Conservation (phyloP, 2,329 filamentous ascomycete genomes). For the Pseudogymnoascus sp. region DNA sequence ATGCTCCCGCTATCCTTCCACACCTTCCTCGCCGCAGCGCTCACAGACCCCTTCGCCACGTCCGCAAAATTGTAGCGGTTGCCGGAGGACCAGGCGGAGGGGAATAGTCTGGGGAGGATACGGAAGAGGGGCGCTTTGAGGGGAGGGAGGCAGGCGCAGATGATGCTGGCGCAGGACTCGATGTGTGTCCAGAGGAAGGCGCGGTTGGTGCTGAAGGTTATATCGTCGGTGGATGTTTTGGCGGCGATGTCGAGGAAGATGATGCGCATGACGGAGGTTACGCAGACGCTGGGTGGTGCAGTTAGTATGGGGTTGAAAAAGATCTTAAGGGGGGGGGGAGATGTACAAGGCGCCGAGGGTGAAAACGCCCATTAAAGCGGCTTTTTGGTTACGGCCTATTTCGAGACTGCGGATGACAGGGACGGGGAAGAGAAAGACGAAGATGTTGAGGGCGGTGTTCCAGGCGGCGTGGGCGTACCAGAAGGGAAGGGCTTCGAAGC, state of each 20-base stretch:
- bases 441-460: constrained; percentile 7
- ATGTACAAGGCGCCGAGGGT: background rate
- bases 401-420: background rate
- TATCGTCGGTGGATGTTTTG: background rate
- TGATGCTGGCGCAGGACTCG: constrained; percentile 14
- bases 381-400: background rate
- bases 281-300: background rate
- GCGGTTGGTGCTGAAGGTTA: constrained; percentile 8
- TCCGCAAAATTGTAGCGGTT: background rate
- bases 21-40: no score
- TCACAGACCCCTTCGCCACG: background rate
- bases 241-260: background rate
- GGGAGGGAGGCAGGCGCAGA: constrained; percentile 13
- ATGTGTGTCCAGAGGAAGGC: constrained; percentile 14
- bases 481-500: constrained; percentile 13
- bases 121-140: constrained; percentile 10
- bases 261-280: background rate
- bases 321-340: background rate
- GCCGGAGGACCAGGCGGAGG: background rate
- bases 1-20: background rate
- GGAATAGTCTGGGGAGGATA: background rate
- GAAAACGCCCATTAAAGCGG: background rate
- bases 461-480: constrained; percentile 14
- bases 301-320: background rate
- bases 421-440: background rate